Percentiles rank a stretch among this genome's conserved stretches.
Evolutionary conservation across 495 filamentous ascomycete genomes (phyloP).

Genomic region (Aspergillus hancockii): DNA sequence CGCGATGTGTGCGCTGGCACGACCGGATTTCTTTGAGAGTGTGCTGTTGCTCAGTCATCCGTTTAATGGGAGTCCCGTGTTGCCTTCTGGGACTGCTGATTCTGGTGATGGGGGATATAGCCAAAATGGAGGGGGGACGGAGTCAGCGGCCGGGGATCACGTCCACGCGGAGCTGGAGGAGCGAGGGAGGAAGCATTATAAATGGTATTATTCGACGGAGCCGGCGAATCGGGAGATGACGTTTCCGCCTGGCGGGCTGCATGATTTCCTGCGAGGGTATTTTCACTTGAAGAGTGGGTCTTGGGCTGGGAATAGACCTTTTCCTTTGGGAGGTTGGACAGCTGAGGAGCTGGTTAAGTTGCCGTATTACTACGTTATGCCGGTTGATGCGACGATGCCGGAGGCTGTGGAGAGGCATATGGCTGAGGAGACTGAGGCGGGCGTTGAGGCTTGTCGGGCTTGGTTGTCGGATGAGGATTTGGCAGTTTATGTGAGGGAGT

Average conservation of each 20-base stretch:
- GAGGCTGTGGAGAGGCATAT: constrained; percentile 54
- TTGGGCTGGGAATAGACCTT: constrained; percentile 56
- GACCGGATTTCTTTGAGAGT: constrained; percentile 63
- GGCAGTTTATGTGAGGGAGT: constrained; percentile 60
- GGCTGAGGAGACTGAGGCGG: constrained; percentile 43
- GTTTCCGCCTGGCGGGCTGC: constrained; percentile 51
- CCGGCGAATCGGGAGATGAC: constrained; percentile 61
- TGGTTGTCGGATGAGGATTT: constrained; percentile 62
- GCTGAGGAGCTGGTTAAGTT: constrained; percentile 56
- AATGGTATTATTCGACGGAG: constrained; percentile 65
- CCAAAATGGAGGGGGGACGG: constrained; percentile 25
- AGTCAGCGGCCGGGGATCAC: constrained; percentile 23
- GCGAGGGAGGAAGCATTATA: constrained; percentile 64
- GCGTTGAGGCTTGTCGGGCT: constrained; percentile 23
- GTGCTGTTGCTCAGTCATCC: constrained; percentile 59
- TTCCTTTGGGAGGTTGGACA: constrained; percentile 53
- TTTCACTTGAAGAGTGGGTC: constrained; percentile 68
- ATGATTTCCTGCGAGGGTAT: constrained; percentile 63
- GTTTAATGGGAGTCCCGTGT: constrained; percentile 48
- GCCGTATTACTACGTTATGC: constrained; percentile 73
- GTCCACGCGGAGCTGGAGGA: constrained; percentile 57
- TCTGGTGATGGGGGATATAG: no score
- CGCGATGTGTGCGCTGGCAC: constrained; percentile 58
- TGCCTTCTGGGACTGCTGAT: constrained; percentile 54
- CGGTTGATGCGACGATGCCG: constrained; percentile 56